Evolutionary conservation across 2,329 filamentous ascomycete species (phyloP), one percentile per base, ranked within the genome.

Genomic region (Aureobasidium lini): DNA sequence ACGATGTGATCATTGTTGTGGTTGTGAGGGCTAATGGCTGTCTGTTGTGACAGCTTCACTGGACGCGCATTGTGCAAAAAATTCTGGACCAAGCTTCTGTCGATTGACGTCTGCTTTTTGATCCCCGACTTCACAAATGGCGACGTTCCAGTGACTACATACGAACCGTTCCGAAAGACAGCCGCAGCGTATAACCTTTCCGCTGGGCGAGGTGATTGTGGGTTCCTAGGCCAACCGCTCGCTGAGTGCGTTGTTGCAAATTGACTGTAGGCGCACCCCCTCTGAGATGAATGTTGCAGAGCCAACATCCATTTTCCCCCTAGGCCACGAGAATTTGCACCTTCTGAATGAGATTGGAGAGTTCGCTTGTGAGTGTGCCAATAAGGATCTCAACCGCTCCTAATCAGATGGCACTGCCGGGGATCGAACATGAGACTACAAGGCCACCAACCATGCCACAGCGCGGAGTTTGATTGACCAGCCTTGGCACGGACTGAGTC

Each of bases 161-260:
- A 46, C 52, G 52, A 28, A 56, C 39, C 15, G 40, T 16, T 40
- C 52, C 52, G 52, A 56, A 56, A 56, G 40, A 56, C 40, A 46
- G 40, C 52, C 52, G 52, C 52, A 56, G 52, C 39, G 52, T 46
- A 56, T 56, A 37, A 56, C 52, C 16, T 56, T 56, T 46, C 52
- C 52, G 52, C 52, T 56, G 52, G 52, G 52, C 52, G 52, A 56
- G 52, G 52, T 56, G 52, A 46, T 23, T 44, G 40, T 29, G 52
- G 15, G 52, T 44, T 44, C 40, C 52, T 46, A 56, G 52, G 52
- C 31, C 52, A 44, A 28, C 32, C 11, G 8, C 52, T 56, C 52
- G 52, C 40, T 31, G 31, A 43, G 11, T 37, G 52, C 52, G 52
- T 56, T 56, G 52, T 56, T 56, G 52, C 40, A 4, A 37, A n/a